Evolutionary conservation across 257 asterid genomes (phyloP).

Genomic region (Solanum tarijense): DNA sequence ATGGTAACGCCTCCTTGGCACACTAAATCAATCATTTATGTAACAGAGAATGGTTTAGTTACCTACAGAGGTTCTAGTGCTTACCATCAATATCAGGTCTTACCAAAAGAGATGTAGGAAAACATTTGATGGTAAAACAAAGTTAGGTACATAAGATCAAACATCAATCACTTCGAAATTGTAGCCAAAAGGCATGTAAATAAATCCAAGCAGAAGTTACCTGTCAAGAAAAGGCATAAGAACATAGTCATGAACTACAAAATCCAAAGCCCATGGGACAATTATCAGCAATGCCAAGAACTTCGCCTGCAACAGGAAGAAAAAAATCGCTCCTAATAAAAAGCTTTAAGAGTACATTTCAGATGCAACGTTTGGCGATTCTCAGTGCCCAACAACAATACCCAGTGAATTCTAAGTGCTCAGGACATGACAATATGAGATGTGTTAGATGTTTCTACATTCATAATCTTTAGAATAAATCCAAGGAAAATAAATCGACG

Average conservation of each 20-base stretch:
- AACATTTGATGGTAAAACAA: background rate
- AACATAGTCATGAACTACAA: conserved; percentile 80
- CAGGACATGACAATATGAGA: background rate
- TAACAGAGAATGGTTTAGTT: background rate
- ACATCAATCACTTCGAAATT: background rate
- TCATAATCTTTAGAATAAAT: background rate
- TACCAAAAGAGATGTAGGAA: background rate
- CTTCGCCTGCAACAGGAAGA: conserved; percentile 66
- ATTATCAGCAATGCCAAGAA: conserved; percentile 75
- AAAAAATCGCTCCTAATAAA: background rate
- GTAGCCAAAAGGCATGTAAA: background rate
- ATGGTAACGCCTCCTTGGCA: background rate
- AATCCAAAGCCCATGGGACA: conserved; percentile 79
- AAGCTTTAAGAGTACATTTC: background rate
- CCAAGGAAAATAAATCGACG: background rate
- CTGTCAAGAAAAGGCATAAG: conserved; percentile 98
- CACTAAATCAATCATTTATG: background rate
- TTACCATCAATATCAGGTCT: background rate
- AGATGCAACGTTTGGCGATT: background rate
- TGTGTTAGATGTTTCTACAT: background rate
- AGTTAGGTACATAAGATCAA: background rate
- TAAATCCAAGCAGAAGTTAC: conserved; percentile 26
- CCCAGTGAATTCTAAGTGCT: background rate
- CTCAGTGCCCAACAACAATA: background rate
- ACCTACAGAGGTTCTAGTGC: background rate